Conservation (phyloP, 2,329 filamentous ascomycete genomes). For the Onygenales sp. region DNA sequence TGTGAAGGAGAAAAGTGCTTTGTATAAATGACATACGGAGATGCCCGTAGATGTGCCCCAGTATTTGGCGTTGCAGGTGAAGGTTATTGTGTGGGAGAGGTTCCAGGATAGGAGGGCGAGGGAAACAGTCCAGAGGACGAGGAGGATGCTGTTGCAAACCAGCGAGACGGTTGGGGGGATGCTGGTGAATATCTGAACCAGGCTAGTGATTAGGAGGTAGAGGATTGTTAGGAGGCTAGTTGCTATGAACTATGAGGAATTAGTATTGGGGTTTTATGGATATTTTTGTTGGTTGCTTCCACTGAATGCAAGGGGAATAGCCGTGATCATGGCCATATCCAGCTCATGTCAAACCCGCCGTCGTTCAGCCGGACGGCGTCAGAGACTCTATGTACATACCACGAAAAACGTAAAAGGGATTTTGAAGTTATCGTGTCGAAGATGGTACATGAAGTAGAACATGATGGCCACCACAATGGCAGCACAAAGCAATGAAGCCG, state of each 20-base stretch:
- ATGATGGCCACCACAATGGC: slow-evolving; percentile 33
- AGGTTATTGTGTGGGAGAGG: slow-evolving; percentile 42
- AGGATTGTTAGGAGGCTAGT: slow-evolving; percentile 44
- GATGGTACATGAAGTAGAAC: slow-evolving; percentile 46
- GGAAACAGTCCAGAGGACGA: slow-evolving; percentile 43
- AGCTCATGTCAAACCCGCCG: no score
- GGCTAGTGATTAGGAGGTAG: slow-evolving; percentile 37
- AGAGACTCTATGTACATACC: slow-evolving; percentile 27
- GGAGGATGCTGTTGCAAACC: slow-evolving; percentile 38
- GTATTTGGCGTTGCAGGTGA: slow-evolving; percentile 39
- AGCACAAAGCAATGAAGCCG: not conserved
- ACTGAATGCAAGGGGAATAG: no score
- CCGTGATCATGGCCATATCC: no score
- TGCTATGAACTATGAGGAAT: slow-evolving; percentile 37
- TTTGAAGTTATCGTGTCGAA: slow-evolving; percentile 41
- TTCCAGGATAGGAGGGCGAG: slow-evolving; percentile 46
- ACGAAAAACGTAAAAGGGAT: slow-evolving; percentile 52
- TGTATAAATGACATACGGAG: slow-evolving; percentile 49
- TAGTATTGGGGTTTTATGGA: not conserved
- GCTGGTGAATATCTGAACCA: slow-evolving; percentile 42
- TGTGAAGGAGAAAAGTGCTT: slow-evolving; percentile 50
- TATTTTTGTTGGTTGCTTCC: not conserved
- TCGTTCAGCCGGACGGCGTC: no score
- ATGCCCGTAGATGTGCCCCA: slow-evolving; percentile 49
- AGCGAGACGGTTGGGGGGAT: slow-evolving; percentile 45